Evolutionary conservation across 2,329 filamentous ascomycete species (phyloP), one percentile per base, ranked within the genome.

Genomic region (Cytospora paraplurivora): DNA sequence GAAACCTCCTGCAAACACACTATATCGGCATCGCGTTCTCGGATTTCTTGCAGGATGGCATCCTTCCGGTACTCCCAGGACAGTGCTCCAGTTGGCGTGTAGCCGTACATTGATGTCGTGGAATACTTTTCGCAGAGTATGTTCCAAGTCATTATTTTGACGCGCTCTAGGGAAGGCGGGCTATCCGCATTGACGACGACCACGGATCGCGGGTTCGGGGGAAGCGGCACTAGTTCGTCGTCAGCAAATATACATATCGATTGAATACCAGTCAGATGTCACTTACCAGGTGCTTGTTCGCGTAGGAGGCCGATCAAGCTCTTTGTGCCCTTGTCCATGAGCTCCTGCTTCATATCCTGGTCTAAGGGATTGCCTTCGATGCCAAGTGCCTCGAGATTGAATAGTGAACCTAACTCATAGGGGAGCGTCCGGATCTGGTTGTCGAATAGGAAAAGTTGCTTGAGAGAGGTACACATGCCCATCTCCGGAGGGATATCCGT

Each of bases 61-160:
- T 91, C 86, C 72, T 89, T 90, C 61, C 95, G 88, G 72, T 92
- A 93, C 44, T 95, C 90, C 95, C 95, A 99, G 34, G 86, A 82
- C 32, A 99, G 81, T 10, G 92, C 92, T 62, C 85, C 85, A 17
- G 88, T 89, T 2, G 95, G 91, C 0, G 93, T 94, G 75, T 98
- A 98, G 51, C 94, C 94, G 74, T 97, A 98, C 67, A 91, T 87
- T 61, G 88, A 83, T 61, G 87, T 83, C 0, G 93, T 97, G 5
- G 93, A 93, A 71, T 95, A 96, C 72, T 93, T 92, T 76, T 97
- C 93, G 77, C 94, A 97, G 12, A 99, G 84, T 54, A 94, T 96
- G 75, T 99, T 99, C 88, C 95, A 97, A 27, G 92, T 96, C 66
- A 98, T 82, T 10, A 96, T 88, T 63, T 91, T 92, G 74, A 98